These are phyloP conservation scores for Chalciporus pseudorubinellus DNA, from an alignment of 768 basidiomycete genomes.

Conservation along the genomic window DNA sequence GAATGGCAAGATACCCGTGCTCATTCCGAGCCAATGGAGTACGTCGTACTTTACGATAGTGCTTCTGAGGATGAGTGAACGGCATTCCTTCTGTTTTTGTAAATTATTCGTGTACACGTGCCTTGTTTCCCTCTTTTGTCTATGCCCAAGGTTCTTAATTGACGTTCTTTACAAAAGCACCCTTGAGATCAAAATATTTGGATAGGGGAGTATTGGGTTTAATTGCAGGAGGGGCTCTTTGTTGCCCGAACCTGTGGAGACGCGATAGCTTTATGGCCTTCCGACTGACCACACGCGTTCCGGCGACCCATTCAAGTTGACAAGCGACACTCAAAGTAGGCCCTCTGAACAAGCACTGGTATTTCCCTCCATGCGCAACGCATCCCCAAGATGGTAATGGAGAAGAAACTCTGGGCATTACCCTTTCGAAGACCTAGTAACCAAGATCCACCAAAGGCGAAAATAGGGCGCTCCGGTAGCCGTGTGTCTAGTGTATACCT, in stretches of 20 bases:
- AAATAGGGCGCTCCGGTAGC: slow-evolving; percentile 4
- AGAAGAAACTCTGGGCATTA: slow-evolving; percentile 28
- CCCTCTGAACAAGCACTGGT: no score
- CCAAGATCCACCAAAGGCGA: slow-evolving; percentile 2
- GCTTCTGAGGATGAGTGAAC: slow-evolving; percentile 50
- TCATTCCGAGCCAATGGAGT: slow-evolving; percentile 48
- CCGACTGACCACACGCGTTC: not conserved
- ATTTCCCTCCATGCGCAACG: slow-evolving; percentile 8
- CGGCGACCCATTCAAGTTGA: not conserved
- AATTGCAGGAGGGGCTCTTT: not conserved
- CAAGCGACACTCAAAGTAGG: no score
- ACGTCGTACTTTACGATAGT: slow-evolving; percentile 72
- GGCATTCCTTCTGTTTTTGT: not conserved
- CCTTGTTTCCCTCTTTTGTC: not conserved
- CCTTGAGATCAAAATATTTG: no score
- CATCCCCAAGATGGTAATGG: slow-evolving; percentile 17
- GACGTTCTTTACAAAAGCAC: not conserved
- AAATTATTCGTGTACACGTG: slow-evolving; percentile 11
- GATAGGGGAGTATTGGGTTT: not conserved
- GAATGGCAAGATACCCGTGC: slow-evolving; percentile 59
- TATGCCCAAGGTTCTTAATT: not conserved
- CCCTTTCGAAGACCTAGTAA: slow-evolving; percentile 21
- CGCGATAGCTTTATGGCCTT: not conserved
- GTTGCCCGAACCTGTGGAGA: no score
- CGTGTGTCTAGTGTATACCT: slow-evolving; percentile 24